These are phyloP conservation scores for Novakomyces olei DNA, from an alignment of 805 yeast genomes.

Conservation along the genomic window DNA sequence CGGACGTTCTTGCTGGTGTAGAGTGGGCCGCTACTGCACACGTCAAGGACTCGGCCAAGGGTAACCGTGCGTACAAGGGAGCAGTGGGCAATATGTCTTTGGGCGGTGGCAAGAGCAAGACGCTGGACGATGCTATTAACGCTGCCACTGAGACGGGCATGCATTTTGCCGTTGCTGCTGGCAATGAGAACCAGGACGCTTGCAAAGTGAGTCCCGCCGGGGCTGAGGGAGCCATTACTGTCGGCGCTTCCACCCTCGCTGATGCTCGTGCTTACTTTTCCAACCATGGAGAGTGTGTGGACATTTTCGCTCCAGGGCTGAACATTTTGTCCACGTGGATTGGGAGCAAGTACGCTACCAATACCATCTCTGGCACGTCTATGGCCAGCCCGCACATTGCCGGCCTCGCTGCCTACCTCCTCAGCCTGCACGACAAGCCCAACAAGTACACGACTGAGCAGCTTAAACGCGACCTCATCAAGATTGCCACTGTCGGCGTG, in stretches of 20 bases:
- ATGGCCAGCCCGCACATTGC: slow-evolving; percentile 43
- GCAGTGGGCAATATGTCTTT: slow-evolving; percentile 41
- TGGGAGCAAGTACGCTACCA: slow-evolving; percentile 29
- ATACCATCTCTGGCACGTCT: slow-evolving; percentile 37
- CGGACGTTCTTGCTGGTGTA: slow-evolving; percentile 41
- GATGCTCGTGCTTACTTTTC: slow-evolving; percentile 90
- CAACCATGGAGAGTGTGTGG: slow-evolving; percentile 88
- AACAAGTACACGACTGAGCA: slow-evolving; percentile 29
- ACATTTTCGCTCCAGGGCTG: slow-evolving; percentile 86
- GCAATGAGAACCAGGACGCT: slow-evolving; percentile 39
- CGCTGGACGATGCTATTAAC: slow-evolving; percentile 35
- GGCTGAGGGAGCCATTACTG: slow-evolving; percentile 55
- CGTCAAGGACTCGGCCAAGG: slow-evolving; percentile 18
- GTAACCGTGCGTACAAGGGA: slow-evolving; percentile 19
- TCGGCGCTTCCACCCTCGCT: slow-evolving; percentile 78
- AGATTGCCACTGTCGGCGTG: slow-evolving; percentile 28
- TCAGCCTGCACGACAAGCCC: slow-evolving; percentile 32
- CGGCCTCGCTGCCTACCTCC: slow-evolving; percentile 33
- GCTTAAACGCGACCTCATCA: slow-evolving; percentile 21
- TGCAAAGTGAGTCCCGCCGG: slow-evolving; percentile 39
- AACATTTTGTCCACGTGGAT: slow-evolving; percentile 34
- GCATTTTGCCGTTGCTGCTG: slow-evolving; percentile 42
- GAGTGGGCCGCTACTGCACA: slow-evolving; percentile 36
- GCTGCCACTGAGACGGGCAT: slow-evolving; percentile 36
- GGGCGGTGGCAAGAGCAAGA: slow-evolving; percentile 35